These are phyloP conservation scores for Sporobolomyces roseus DNA, from an alignment of 768 basidiomycete genomes.

Conservation along the genomic window DNA sequence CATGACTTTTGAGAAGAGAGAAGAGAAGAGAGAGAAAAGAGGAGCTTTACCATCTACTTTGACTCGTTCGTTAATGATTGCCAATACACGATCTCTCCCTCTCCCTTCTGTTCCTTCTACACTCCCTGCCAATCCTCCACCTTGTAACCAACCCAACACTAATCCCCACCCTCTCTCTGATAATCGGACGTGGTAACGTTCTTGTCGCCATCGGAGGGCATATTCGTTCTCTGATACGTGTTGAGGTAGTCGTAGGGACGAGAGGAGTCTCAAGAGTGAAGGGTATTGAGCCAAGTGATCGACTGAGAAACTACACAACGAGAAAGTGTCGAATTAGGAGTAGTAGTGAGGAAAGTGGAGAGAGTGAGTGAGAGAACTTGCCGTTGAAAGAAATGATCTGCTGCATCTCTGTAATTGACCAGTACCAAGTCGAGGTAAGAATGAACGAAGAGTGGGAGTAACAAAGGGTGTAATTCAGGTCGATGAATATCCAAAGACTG, in stretches of 20 bases:
- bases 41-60: slow-evolving; percentile 71
- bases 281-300: slow-evolving; percentile 55
- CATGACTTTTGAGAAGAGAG: too few species aligned
- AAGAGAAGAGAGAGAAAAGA: slow-evolving; percentile 3
- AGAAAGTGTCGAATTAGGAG: neutral
- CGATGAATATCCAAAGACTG: slow-evolving; percentile 51
- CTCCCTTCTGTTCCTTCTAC: slow-evolving; percentile 53
- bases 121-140: slow-evolving; percentile 57
- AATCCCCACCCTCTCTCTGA: slow-evolving; percentile 86
- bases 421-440: slow-evolving; percentile 93
- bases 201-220: slow-evolving; percentile 77
- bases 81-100: slow-evolving; percentile 83
- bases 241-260: slow-evolving; percentile 70
- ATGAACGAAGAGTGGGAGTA: slow-evolving; percentile 95
- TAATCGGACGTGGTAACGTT: slow-evolving; percentile 86
- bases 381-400: slow-evolving; percentile 53
- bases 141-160: slow-evolving; percentile 91
- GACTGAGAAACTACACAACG: slow-evolving; percentile 53
- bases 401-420: slow-evolving; percentile 75
- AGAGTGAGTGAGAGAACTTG: neutral
- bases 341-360: neutral
- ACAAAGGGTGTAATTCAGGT: slow-evolving; percentile 88
- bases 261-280: slow-evolving; percentile 68
- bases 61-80: slow-evolving; percentile 88
- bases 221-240: slow-evolving; percentile 79